These are phyloP conservation scores for Hibiscus syriacus DNA, from an alignment of 345 rosid genomes.

Conservation along the genomic window DNA sequence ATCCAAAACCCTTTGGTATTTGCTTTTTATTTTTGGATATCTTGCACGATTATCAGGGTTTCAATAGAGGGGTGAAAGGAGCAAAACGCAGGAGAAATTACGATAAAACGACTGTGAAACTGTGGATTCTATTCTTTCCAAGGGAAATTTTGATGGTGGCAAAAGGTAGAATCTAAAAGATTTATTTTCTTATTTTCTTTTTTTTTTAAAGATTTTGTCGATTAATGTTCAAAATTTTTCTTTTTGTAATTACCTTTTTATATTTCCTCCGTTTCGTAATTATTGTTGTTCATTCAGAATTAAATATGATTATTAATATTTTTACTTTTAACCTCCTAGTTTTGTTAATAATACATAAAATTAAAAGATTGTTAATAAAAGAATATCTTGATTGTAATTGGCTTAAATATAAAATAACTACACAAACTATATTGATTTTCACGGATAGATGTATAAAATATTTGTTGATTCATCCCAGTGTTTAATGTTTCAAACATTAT, in stretches of 20 bases:
- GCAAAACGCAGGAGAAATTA: conserved; percentile 3
- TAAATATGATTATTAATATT: no score
- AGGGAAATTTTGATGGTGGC: not conserved
- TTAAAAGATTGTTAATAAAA: no score
- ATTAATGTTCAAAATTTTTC: not conserved
- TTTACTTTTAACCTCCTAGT: no score
- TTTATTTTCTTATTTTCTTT: not conserved
- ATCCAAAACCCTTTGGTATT: not conserved
- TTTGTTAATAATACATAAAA: no score
- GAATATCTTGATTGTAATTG: no score
- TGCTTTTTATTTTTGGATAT: not conserved
- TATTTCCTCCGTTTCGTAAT: no score
- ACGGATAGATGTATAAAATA: no score
- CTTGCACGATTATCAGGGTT: conserved; percentile 8
- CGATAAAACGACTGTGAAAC: conserved; percentile 4
- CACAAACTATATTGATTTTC: no score
- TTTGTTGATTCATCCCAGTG: no score
- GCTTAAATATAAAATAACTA: no score
- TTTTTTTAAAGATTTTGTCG: not conserved
- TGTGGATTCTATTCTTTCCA: not conserved
- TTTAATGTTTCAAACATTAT: no score
- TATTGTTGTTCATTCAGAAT: no score
- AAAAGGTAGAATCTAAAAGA: not conserved
- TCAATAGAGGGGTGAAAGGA: not conserved
- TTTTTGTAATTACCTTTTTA: not conserved